Percentiles rank a stretch among this genome's conserved stretches.
phyloP scores from a whole-genome alignment of 352 stramenopile genomes.

The Phytophthora crassamura region DNA sequence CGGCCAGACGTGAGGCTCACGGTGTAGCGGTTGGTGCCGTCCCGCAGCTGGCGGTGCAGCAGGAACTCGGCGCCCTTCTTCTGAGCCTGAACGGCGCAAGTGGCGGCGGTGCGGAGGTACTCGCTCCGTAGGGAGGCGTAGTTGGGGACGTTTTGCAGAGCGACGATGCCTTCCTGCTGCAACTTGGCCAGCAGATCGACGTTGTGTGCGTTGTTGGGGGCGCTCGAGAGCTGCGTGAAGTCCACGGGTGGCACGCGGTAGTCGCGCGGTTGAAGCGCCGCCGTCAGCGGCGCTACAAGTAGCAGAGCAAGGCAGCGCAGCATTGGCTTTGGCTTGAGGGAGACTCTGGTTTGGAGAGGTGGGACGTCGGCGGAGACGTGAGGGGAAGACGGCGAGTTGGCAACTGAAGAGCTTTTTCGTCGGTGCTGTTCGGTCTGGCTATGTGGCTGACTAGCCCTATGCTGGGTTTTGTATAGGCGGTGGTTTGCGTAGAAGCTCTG shows the following conservation, averaged over 20 bases:
- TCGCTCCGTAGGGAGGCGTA: constrained; percentile 55
- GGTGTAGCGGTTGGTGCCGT: constrained; percentile 78
- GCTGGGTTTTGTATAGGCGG: constrained; percentile 28
- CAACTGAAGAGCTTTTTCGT: constrained; percentile 21
- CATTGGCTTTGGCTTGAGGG: constrained; percentile 19
- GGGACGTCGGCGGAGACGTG: constrained; percentile 31
- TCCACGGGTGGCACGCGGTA: constrained; percentile 67
- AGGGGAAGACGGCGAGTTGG: constrained; percentile 14
- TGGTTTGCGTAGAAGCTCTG: constrained; percentile 5
- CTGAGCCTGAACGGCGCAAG: constrained; percentile 62
- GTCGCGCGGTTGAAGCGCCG: constrained; percentile 38
- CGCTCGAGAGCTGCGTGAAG: constrained; percentile 52
- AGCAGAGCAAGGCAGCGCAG: constrained; percentile 25
- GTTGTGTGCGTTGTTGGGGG: constrained; percentile 40
- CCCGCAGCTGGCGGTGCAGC: constrained; percentile 65
- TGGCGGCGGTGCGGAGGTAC: constrained; percentile 65
- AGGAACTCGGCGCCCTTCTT: constrained; percentile 66
- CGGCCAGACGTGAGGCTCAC: constrained; percentile 72
- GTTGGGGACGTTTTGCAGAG: constrained; percentile 73
- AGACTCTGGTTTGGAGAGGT: not conserved
- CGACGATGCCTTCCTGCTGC: constrained; percentile 76
- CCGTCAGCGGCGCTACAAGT: constrained; percentile 21
- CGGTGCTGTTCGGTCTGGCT: not conserved
- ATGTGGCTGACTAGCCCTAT: constrained; percentile 16
- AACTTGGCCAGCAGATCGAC: constrained; percentile 53